phyloP scores from a whole-genome alignment of 2,329 filamentous ascomycete species.

The Colletotrichum graminicola region DNA sequence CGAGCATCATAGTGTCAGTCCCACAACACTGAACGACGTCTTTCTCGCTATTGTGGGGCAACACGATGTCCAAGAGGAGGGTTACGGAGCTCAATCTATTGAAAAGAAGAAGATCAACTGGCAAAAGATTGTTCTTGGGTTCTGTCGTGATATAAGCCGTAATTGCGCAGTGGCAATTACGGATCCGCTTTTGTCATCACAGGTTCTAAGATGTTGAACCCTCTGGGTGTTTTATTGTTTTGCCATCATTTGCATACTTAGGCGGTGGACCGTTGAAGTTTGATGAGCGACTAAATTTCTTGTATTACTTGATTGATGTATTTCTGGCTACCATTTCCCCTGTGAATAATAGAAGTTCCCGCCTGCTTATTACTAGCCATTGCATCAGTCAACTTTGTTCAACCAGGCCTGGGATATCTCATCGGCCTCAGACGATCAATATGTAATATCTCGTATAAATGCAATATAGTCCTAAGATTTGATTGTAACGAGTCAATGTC shows the following conservation, averaged over 20 bases:
- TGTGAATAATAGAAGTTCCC: background rate
- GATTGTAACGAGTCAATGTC: background rate
- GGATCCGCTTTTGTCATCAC: too few relatives aligned
- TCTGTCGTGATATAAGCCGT: too few relatives aligned
- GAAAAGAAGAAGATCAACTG: conserved; percentile 28
- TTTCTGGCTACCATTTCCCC: background rate
- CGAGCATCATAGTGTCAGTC: conserved; percentile 87
- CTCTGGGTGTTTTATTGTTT: background rate
- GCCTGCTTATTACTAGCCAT: background rate
- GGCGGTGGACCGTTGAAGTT: background rate
- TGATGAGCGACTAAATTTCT: too few relatives aligned
- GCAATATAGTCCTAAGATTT: background rate
- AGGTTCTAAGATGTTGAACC: background rate
- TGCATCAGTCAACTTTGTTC: background rate
- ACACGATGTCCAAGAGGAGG: conserved; percentile 84
- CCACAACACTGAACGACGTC: conserved; percentile 92
- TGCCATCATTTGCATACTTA: background rate
- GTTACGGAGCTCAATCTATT: conserved; percentile 50
- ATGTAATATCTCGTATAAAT: background rate
- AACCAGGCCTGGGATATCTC: background rate
- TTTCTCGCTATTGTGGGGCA: conserved; percentile 87
- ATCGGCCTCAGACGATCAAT: too few relatives aligned
- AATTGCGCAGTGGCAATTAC: too few relatives aligned
- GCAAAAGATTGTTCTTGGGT: conserved; percentile 27
- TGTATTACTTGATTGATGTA: background rate